Evolutionary conservation across 1,284 basidiomycete species (phyloP).

Genomic region (Ceratorhiza oryzae-sativae): DNA sequence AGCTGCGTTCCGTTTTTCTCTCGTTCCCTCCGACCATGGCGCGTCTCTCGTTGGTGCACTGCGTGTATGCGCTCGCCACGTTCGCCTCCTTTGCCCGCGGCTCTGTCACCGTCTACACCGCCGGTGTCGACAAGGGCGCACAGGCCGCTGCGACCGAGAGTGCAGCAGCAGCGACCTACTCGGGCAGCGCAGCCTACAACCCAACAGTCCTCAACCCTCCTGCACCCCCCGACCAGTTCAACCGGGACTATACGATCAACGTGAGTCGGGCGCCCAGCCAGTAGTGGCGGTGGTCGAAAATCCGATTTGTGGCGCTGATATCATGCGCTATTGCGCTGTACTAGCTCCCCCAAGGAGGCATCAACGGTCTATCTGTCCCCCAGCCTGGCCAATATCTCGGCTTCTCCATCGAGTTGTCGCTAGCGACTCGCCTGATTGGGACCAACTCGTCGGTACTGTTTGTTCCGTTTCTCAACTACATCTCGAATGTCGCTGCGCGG

Average conservation of each 20-base stretch:
- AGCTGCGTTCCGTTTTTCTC: background rate
- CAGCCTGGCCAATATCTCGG: constrained; percentile 38
- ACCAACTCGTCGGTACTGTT: constrained; percentile 54
- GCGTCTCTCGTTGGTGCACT: constrained; percentile 19
- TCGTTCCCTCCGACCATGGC: constrained; percentile 4
- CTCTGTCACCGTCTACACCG: constrained; percentile 21
- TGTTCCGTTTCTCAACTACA: constrained; percentile 76
- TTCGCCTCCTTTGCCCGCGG: background rate
- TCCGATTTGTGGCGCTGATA: background rate
- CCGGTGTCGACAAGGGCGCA: background rate
- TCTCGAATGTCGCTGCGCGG: constrained; percentile 68
- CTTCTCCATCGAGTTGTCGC: constrained; percentile 42
- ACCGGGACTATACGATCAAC: constrained; percentile 24
- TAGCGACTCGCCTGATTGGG: constrained; percentile 53
- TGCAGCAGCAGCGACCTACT: constrained; percentile 4
- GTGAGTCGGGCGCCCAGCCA: too few relatives aligned
- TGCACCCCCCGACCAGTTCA: constrained; percentile 24
- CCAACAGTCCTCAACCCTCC: constrained; percentile 38
- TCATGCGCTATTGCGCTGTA: background rate
- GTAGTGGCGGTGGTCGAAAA: background rate
- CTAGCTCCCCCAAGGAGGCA: constrained; percentile 2
- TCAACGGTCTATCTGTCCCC: constrained; percentile 5
- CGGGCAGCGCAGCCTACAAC: constrained; percentile 28
- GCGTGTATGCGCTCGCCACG: background rate
- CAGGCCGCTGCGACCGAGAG: constrained; percentile 7